Percentiles rank a stretch among this genome's conserved stretches.
phyloP scores from a whole-genome alignment of 78 protist species.

The Protostelium mycophagum region DNA sequence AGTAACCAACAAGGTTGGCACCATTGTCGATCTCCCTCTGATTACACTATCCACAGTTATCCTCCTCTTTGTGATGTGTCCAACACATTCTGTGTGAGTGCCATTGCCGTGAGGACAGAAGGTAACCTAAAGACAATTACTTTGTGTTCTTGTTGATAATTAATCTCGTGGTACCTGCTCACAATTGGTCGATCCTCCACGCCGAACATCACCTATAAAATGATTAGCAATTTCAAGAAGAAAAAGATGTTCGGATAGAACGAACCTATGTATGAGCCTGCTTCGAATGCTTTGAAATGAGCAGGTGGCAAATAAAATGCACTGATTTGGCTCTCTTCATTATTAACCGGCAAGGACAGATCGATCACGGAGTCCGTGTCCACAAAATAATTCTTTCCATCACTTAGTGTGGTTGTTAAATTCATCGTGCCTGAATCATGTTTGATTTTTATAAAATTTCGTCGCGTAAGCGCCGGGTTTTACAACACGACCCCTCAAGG shows the following conservation, averaged over 20 bases:
- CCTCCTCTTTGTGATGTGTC: not conserved
- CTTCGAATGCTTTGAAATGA: not conserved
- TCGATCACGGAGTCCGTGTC: not conserved
- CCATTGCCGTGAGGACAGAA: not conserved
- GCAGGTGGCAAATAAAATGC: not conserved
- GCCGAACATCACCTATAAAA: not conserved
- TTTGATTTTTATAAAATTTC: too few species aligned
- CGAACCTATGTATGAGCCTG: not conserved
- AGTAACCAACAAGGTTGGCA: not conserved
- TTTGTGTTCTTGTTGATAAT: too few species aligned
- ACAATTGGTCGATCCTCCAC: not conserved
- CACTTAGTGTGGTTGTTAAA: too few species aligned
- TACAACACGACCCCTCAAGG: too few species aligned
- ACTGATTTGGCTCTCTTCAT: not conserved
- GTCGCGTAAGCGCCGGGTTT: too few species aligned
- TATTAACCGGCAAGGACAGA: not conserved
- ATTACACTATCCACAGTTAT: not conserved
- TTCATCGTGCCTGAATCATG: too few species aligned
- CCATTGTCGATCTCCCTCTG: not conserved
- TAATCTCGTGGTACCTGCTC: too few species aligned
- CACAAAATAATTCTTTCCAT: not conserved
- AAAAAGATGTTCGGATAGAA: not conserved
- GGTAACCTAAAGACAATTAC: not conserved
- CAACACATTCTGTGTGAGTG: not conserved
- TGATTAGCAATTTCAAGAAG: not conserved